These are phyloP conservation scores for Grosmannia serpens DNA, from an alignment of 2,329 filamentous ascomycete species.

Conservation along the genomic window DNA sequence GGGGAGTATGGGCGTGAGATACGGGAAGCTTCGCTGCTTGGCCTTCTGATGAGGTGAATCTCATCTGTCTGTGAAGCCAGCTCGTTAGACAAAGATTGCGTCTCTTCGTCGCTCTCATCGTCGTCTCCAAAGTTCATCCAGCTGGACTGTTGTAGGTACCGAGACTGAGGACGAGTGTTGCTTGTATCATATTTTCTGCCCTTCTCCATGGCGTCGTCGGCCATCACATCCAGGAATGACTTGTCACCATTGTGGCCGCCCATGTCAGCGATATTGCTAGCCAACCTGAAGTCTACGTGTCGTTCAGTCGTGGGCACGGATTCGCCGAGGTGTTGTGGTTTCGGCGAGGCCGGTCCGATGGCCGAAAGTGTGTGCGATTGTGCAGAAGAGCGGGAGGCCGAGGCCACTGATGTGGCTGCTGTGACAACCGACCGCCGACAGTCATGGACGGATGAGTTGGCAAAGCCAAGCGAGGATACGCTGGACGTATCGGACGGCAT, in stretches of 20 bases:
- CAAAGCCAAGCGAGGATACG: conserved; percentile 24
- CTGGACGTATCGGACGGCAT: conserved; percentile 5
- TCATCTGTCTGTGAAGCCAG: background rate
- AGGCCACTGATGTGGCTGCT: conserved; percentile 27
- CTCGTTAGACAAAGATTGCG: background rate
- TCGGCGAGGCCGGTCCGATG: conserved; percentile 3
- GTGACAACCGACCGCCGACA: conserved; percentile 28
- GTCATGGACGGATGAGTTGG: conserved; percentile 19
- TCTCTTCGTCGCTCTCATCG: conserved; percentile 2
- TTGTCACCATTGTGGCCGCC: background rate
- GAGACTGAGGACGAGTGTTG: conserved; percentile 7
- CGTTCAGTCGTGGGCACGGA: background rate
- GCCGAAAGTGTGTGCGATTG: conserved; percentile 14
- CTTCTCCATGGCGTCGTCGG: background rate
- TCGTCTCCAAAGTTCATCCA: conserved; percentile 17
- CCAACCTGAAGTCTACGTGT: conserved; percentile 7
- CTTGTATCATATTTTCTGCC: background rate
- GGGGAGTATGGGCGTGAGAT: background rate
- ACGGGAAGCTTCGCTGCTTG: background rate
- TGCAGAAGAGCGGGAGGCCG: conserved; percentile 19
- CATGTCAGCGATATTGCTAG: background rate
- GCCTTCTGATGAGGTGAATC: background rate
- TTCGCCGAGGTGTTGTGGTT: background rate
- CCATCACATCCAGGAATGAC: too few relatives aligned
- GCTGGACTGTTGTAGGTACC: conserved; percentile 9